phyloP scores from a whole-genome alignment of 2,329 filamentous ascomycete species.

The Cladophialophora immunda region DNA sequence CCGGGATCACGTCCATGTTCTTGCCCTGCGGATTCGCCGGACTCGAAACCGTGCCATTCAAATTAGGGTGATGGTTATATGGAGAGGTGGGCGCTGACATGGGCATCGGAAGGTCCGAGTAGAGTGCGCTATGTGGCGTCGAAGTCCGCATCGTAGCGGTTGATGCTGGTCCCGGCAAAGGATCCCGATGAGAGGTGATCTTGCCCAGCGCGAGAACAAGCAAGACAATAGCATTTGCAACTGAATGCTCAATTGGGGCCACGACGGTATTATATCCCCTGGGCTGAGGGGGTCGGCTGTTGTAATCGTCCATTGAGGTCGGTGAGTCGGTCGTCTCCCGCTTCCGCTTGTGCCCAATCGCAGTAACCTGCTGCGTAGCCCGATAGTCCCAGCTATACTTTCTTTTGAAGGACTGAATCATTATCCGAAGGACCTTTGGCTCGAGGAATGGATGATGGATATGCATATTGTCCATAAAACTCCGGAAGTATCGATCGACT shows the following conservation, averaged over 20 bases:
- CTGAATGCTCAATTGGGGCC: slow-evolving; percentile 62
- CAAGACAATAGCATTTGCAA: slow-evolving; percentile 82
- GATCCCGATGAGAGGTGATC: slow-evolving; percentile 68
- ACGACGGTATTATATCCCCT: slow-evolving; percentile 33
- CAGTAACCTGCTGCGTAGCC: slow-evolving; percentile 20
- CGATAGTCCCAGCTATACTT: slow-evolving; percentile 52
- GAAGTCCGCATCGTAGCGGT: slow-evolving; percentile 44
- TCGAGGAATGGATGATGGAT: slow-evolving; percentile 72
- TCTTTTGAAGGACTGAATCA: slow-evolving; percentile 62
- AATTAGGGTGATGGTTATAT: slow-evolving; percentile 28
- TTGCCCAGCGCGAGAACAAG: slow-evolving; percentile 86
- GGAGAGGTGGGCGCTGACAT: slow-evolving; percentile 39
- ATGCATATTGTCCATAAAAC: slow-evolving; percentile 68
- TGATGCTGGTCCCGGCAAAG: slow-evolving; percentile 58
- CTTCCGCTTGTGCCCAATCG: slow-evolving; percentile 40
- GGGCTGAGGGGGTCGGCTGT: slow-evolving; percentile 32
- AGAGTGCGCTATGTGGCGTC: slow-evolving; percentile 41
- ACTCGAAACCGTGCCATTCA: slow-evolving; percentile 35
- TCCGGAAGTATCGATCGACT: slow-evolving; percentile 60
- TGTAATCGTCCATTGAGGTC: slow-evolving; percentile 30
- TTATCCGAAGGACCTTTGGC: slow-evolving; percentile 58
- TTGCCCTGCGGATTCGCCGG: slow-evolving; percentile 56
- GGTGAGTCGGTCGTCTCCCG: slow-evolving; percentile 38
- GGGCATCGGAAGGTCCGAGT: slow-evolving; percentile 39
- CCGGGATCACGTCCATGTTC: slow-evolving; percentile 87